phyloP scores from a whole-genome alignment of 1,284 basidiomycete species.

The Naganishia sp. region DNA sequence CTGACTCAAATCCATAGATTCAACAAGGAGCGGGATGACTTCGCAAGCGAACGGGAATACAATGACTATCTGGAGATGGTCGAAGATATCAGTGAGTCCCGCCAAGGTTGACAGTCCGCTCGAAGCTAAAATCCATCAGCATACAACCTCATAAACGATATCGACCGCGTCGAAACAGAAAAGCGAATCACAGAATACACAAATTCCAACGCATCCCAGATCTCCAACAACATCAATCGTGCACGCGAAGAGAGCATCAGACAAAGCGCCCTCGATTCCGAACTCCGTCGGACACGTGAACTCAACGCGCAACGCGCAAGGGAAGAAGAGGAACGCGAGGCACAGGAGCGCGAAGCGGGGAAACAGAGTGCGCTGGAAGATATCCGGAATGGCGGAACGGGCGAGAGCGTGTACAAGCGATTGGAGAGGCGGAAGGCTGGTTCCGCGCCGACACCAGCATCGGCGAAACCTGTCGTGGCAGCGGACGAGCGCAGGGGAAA shows the following conservation, averaged over 20 bases:
- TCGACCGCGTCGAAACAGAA: slow-evolving; percentile 83
- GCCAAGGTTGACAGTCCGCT: background rate
- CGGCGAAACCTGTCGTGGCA: slow-evolving; percentile 11
- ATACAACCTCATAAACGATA: slow-evolving; percentile 92
- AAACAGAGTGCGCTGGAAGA: slow-evolving; percentile 55
- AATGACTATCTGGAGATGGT: slow-evolving; percentile 97
- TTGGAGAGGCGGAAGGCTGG: slow-evolving; percentile 36
- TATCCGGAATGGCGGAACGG: slow-evolving; percentile 73
- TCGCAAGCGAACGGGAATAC: slow-evolving; percentile 75
- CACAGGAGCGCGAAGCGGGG: slow-evolving; percentile 67
- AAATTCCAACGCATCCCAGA: slow-evolving; percentile 74
- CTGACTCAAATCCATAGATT: slow-evolving; percentile 61
- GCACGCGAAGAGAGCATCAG: slow-evolving; percentile 71
- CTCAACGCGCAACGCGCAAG: slow-evolving; percentile 65
- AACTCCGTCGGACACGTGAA: slow-evolving; percentile 72
- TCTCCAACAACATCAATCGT: slow-evolving; percentile 72
- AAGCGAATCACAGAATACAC: slow-evolving; percentile 76
- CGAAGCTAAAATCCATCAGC: slow-evolving; percentile 57
- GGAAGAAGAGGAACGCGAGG: slow-evolving; percentile 69
- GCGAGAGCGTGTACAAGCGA: slow-evolving; percentile 58
- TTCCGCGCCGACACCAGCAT: slow-evolving; percentile 35
- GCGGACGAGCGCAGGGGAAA: slow-evolving; percentile 28
- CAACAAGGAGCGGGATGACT: slow-evolving; percentile 91
- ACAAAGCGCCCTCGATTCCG: slow-evolving; percentile 47
- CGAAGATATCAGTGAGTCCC: slow-evolving; percentile 81